Evolutionary conservation across 306 rosid genomes (phyloP).

Genomic region (Lathyrus oleraceus): DNA sequence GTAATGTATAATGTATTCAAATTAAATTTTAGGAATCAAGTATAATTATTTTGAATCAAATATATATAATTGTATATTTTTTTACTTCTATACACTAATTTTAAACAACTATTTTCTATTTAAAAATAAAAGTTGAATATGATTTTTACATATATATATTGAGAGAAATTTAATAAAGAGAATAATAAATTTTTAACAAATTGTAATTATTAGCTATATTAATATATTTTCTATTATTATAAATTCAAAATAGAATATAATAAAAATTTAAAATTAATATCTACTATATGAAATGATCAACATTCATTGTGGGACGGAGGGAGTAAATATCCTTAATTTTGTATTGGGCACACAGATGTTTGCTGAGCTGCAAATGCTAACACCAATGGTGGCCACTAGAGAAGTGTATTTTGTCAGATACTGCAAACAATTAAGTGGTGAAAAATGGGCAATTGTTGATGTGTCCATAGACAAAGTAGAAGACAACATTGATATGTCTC

Average conservation of each 20-base stretch:
- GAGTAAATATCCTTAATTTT: conserved; percentile 34
- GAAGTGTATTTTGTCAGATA: conserved; percentile 85
- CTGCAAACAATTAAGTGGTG: conserved; percentile 77
- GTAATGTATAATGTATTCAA: neutral
- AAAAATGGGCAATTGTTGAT: conserved; percentile 90
- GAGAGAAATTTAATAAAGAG: too few species aligned
- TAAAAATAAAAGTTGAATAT: too few species aligned
- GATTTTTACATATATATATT: too few species aligned
- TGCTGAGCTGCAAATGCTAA: conserved; percentile 93
- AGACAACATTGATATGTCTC: conserved; percentile 76
- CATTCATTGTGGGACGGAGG: too few species aligned
- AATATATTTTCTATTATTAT: too few species aligned
- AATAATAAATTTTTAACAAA: too few species aligned
- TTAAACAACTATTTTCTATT: neutral
- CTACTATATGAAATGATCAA: too few species aligned
- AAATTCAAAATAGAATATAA: too few species aligned
- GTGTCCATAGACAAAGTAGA: conserved; percentile 90
- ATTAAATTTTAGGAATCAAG: neutral
- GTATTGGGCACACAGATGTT: conserved; percentile 65
- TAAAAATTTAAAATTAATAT: too few species aligned
- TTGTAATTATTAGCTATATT: too few species aligned
- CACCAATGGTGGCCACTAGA: conserved; percentile 89
- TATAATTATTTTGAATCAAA: neutral
- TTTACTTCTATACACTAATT: too few species aligned
- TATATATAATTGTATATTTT: neutral